phyloP scores from a whole-genome alignment of 768 basidiomycete species.

The Dentipellis sp. region DNA sequence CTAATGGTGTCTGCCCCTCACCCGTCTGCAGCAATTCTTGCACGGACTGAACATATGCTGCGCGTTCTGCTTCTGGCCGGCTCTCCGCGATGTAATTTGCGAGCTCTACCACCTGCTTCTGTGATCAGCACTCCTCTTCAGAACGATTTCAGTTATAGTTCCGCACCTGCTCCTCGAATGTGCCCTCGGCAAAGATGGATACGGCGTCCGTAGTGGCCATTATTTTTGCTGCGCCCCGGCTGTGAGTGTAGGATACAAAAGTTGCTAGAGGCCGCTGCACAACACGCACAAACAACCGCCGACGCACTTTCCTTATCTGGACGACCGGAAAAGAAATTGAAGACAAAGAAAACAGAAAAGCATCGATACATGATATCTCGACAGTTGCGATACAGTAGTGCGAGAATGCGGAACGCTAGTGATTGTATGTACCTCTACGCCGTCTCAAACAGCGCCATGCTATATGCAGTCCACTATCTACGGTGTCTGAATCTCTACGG shows the following conservation, averaged over 20 bases:
- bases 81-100: slow-evolving; percentile 64
- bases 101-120: slow-evolving; percentile 60
- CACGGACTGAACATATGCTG: slow-evolving; percentile 55
- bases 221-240: background rate
- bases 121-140: background rate
- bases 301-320: background rate
- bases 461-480: too few relatives aligned
- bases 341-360: background rate
- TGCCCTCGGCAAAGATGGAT: slow-evolving; percentile 81
- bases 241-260: background rate
- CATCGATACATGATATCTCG: too few relatives aligned
- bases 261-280: background rate
- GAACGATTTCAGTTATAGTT: background rate
- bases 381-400: too few relatives aligned
- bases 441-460: background rate
- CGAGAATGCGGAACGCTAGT: background rate
- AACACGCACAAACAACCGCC: background rate
- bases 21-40: slow-evolving; percentile 44
- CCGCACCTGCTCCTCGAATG: slow-evolving; percentile 75
- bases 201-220: slow-evolving; percentile 71
- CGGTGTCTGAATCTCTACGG: too few relatives aligned
- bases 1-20: slow-evolving; percentile 42
- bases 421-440: background rate
- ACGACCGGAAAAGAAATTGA: background rate
- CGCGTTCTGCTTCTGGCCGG: slow-evolving; percentile 59